phyloP scores from a whole-genome alignment of 2,329 filamentous ascomycete species.

The Fusarium papillatum region DNA sequence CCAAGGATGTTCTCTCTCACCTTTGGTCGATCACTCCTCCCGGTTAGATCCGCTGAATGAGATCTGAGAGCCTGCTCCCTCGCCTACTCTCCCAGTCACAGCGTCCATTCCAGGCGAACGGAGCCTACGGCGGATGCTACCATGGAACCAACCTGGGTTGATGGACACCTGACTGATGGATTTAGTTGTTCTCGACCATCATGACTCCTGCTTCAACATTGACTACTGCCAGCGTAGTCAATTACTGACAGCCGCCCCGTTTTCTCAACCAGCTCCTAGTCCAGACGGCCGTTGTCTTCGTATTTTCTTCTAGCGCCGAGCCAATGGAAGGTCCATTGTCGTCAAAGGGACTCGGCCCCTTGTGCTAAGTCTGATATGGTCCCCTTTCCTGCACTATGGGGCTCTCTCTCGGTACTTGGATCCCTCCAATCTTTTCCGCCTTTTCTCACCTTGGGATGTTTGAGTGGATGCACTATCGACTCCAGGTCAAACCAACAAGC shows the following conservation, averaged over 20 bases:
- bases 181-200: constrained; percentile 2
- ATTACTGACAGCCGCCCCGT: background rate
- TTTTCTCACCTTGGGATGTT: constrained; percentile 16
- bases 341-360: background rate
- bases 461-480: background rate
- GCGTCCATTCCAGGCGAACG: constrained; percentile 27
- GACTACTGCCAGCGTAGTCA: constrained; percentile 10
- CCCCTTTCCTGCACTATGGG: background rate
- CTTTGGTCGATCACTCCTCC: constrained; percentile 35
- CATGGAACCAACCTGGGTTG: background rate
- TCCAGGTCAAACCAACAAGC: constrained; percentile 6
- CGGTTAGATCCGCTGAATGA: constrained; percentile 41
- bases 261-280: constrained; percentile 1
- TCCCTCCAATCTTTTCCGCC: constrained; percentile 3
- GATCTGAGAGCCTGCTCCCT: constrained; percentile 25
- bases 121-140: constrained; percentile 1
- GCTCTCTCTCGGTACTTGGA: background rate
- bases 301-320: constrained; percentile 12
- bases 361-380: constrained; percentile 4
- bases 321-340: background rate
- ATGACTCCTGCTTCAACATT: constrained; percentile 18
- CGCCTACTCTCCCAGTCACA: background rate
- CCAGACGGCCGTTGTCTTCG: constrained; percentile 13
- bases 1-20: constrained; percentile 13
- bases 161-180: background rate